Conservation (phyloP, 225 moss, liverwort and hornwort species). For the Antitrichia curtipendula region DNA sequence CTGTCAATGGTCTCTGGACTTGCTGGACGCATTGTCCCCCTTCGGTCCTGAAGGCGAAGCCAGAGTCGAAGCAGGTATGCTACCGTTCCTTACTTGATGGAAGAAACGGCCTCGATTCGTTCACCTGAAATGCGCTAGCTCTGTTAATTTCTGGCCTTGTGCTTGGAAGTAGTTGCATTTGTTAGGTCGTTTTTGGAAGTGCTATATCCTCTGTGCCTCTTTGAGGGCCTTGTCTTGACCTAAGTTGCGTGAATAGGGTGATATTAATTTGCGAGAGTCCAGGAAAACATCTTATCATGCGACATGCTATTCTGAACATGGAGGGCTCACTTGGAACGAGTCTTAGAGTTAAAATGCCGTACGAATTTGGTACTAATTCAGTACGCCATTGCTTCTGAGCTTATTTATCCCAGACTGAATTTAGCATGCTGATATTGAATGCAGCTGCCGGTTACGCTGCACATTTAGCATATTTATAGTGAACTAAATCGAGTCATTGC, state of each 20-base stretch:
- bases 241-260: neutral
- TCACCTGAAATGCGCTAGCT: neutral
- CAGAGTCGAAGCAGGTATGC: conserved; percentile 11
- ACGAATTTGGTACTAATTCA: neutral
- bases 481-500: neutral
- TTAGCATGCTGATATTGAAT: neutral
- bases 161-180: no score
- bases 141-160: neutral
- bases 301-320: neutral
- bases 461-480: neutral
- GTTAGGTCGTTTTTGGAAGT: no score
- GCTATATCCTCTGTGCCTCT: neutral
- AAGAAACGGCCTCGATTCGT: no score
- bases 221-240: neutral
- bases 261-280: neutral
- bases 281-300: neutral
- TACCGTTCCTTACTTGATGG: neutral
- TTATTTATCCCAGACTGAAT: neutral
- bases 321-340: neutral
- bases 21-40: conserved; percentile 48
- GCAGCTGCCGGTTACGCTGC: neutral
- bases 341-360: neutral
- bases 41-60: conserved; percentile 27
- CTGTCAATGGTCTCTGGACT: conserved; percentile 66
- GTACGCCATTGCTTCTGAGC: neutral